Conservation (phyloP, 2,329 filamentous ascomycete species). For the Trichoderma sp. region DNA sequence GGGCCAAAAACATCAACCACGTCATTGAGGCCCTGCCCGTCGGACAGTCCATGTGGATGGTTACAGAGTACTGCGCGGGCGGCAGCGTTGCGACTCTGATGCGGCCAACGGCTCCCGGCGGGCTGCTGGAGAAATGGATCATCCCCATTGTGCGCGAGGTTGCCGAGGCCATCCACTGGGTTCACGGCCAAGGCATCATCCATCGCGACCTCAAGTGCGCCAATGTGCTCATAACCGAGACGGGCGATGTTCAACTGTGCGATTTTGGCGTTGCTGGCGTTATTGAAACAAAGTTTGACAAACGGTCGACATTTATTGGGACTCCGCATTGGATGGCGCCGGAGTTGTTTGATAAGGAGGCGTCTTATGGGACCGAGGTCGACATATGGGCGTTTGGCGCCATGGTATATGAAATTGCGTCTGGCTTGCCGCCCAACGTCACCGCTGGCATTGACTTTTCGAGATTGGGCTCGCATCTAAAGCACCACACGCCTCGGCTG, state of each 20-base stretch:
- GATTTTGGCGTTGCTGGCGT: constrained; percentile 84
- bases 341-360: constrained; percentile 69
- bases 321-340: constrained; percentile 88
- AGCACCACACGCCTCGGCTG: constrained; percentile 67
- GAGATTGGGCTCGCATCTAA: constrained; percentile 60
- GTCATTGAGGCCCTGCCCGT: constrained; percentile 79
- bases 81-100: constrained; percentile 77
- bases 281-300: constrained; percentile 74
- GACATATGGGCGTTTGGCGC: constrained; percentile 88
- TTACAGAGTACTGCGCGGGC: constrained; percentile 84
- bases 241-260: constrained; percentile 76
- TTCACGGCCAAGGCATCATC: constrained; percentile 70
- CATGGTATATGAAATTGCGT: constrained; percentile 80
- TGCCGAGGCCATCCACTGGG: constrained; percentile 67
- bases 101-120: constrained; percentile 67
- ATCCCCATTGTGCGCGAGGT: constrained; percentile 69
- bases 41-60: constrained; percentile 82
- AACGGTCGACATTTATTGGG: constrained; percentile 79
- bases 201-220: constrained; percentile 76
- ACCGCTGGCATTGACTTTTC: constrained; percentile 53
- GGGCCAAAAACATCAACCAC: constrained; percentile 78
- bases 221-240: constrained; percentile 79
- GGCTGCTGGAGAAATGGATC: constrained; percentile 72
- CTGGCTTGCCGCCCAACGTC: constrained; percentile 73
- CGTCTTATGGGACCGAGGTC: constrained; percentile 70